Percentiles rank a stretch among this genome's conserved stretches.
Evolutionary conservation across 257 asterid species (phyloP).

Genomic region (Solanum etuberosum): DNA sequence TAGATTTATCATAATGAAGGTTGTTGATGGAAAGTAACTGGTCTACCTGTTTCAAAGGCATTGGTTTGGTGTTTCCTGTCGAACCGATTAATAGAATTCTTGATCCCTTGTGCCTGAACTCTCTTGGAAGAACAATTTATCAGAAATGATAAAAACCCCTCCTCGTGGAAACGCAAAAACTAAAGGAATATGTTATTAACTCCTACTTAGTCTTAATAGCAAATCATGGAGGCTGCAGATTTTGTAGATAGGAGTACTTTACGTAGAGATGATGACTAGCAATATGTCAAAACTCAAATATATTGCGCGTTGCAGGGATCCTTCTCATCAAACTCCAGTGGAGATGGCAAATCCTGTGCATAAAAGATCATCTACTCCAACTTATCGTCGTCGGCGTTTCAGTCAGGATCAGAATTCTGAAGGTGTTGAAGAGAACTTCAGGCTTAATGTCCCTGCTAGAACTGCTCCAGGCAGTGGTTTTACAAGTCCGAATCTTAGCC

Average conservation of each 20-base stretch:
- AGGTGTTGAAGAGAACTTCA: conserved; percentile 16
- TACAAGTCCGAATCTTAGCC: conserved; percentile 63
- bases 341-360: not conserved
- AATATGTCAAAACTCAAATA: not conserved
- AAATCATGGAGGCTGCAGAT: not conserved
- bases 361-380: conserved; percentile 12
- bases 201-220: not conserved
- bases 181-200: not conserved
- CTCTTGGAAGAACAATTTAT: not conserved
- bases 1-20: not conserved
- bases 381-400: conserved; percentile 37
- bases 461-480: conserved; percentile 75
- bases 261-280: not conserved
- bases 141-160: not conserved
- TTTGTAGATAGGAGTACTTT: not conserved
- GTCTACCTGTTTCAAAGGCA: not conserved
- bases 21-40: not conserved
- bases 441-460: conserved; percentile 30
- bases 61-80: not conserved
- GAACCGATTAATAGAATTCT: not conserved
- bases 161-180: not conserved
- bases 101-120: not conserved
- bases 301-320: not conserved
- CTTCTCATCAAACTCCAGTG: not conserved
- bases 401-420: conserved; percentile 26